Conservation (phyloP, 2,329 filamentous ascomycete species). For the Teratosphaeria gauchensis region DNA sequence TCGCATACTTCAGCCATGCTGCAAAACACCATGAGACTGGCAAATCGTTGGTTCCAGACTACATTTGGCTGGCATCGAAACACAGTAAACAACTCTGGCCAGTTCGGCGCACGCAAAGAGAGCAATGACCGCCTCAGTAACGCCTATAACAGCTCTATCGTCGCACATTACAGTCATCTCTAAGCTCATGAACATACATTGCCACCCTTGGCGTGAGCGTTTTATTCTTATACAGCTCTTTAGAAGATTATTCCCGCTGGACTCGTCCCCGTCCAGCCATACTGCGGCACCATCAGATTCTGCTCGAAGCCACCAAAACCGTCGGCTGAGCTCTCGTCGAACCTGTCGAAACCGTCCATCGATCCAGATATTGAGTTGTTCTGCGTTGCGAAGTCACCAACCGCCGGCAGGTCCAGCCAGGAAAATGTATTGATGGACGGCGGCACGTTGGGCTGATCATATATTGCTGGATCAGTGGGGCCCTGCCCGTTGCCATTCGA, state of each 20-base stretch:
- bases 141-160: too few relatives aligned
- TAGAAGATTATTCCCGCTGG: constrained; percentile 20
- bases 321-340: constrained; percentile 21
- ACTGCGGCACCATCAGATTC: constrained; percentile 17
- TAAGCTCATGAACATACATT: neutral
- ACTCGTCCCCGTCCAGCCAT: constrained; percentile 16
- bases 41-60: too few relatives aligned
- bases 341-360: constrained; percentile 19
- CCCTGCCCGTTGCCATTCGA: neutral
- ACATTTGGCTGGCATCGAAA: too few relatives aligned
- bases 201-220: neutral
- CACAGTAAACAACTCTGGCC: too few relatives aligned
- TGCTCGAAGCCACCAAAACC: constrained; percentile 21
- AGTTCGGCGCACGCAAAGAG: too few relatives aligned
- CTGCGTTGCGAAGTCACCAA: constrained; percentile 44
- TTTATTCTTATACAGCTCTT: neutral
- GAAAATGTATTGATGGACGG: constrained; percentile 46
- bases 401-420: constrained; percentile 51
- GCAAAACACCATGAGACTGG: too few relatives aligned
- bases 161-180: neutral
- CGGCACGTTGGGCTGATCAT: constrained; percentile 14
- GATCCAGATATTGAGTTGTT: constrained; percentile 19
- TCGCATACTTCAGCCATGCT: too few relatives aligned
- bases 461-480: constrained; percentile 2
- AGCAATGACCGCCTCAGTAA: too few relatives aligned